Conservation (phyloP, 2,329 filamentous ascomycete genomes). For the Neonectria hederae region DNA sequence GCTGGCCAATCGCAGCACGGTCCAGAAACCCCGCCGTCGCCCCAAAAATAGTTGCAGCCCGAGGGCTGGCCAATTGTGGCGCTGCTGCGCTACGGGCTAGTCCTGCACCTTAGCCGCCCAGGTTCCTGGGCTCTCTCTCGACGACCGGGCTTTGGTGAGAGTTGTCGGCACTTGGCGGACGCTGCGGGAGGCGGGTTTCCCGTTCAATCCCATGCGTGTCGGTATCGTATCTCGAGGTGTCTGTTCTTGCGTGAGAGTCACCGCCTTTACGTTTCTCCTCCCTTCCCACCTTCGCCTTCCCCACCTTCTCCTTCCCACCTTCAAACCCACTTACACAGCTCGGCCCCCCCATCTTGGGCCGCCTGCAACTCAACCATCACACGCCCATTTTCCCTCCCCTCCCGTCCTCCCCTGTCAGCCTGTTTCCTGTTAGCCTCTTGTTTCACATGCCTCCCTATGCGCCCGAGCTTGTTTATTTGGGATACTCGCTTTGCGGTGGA, state of each 20-base stretch:
- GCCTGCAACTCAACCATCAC: conserved; percentile 1
- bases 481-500: neutral
- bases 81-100: conserved; percentile 26
- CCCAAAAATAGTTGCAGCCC: conserved; percentile 34
- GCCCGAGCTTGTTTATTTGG: neutral
- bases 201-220: neutral
- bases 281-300: neutral
- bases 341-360: neutral
- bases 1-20: conserved; percentile 26
- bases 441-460: conserved; percentile 1
- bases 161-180: neutral
- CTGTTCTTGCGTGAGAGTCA: too few relatives aligned
- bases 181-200: neutral
- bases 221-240: neutral
- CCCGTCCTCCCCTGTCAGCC: too few relatives aligned
- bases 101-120: conserved; percentile 41
- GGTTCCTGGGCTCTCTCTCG: neutral
- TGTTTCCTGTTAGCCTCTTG: neutral
- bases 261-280: neutral
- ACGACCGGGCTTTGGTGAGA: neutral
- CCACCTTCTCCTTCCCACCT: neutral
- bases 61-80: conserved; percentile 8
- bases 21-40: conserved; percentile 17
- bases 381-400: neutral
- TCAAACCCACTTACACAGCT: neutral